These are phyloP conservation scores for Ehretia macrophylla DNA, from an alignment of 257 asterid species.

Conservation along the genomic window DNA sequence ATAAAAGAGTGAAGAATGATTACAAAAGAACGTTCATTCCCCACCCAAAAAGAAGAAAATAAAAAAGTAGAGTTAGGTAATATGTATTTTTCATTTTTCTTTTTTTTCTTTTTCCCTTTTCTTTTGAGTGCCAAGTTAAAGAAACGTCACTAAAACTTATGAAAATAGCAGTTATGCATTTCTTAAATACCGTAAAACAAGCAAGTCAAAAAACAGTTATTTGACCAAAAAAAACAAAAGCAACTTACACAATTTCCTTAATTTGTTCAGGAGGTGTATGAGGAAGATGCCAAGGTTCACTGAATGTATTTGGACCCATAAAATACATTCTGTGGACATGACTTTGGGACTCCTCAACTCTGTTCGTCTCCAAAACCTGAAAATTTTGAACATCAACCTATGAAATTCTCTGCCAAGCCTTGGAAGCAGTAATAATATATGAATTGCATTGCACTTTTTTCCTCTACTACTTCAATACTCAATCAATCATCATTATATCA, in stretches of 20 bases:
- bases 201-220: neutral
- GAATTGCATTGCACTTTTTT: too few relatives aligned
- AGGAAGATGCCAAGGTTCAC: slow-evolving; percentile 98
- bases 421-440: neutral
- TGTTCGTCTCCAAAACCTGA: slow-evolving; percentile 96
- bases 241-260: slow-evolving; percentile 83
- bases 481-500: too few relatives aligned
- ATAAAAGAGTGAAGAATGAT: neutral
- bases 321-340: slow-evolving; percentile 97
- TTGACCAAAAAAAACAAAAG: neutral
- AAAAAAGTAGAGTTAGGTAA: neutral
- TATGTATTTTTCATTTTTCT: neutral
- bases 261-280: slow-evolving; percentile 96
- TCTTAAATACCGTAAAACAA: neutral
- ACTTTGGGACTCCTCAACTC: slow-evolving; percentile 98
- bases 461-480: neutral
- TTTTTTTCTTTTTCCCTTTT: neutral
- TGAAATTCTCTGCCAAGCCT: too few relatives aligned
- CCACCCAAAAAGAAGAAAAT: neutral
- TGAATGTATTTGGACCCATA: slow-evolving; percentile 86
- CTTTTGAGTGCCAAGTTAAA: neutral
- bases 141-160: neutral
- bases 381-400: slow-evolving; percentile 10
- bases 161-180: too few relatives aligned
- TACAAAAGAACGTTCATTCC: neutral